Percentiles rank a stretch among this genome's conserved stretches.
Evolutionary conservation across 306 rosid species (phyloP).

Genomic region (Mimosa pudica): DNA sequence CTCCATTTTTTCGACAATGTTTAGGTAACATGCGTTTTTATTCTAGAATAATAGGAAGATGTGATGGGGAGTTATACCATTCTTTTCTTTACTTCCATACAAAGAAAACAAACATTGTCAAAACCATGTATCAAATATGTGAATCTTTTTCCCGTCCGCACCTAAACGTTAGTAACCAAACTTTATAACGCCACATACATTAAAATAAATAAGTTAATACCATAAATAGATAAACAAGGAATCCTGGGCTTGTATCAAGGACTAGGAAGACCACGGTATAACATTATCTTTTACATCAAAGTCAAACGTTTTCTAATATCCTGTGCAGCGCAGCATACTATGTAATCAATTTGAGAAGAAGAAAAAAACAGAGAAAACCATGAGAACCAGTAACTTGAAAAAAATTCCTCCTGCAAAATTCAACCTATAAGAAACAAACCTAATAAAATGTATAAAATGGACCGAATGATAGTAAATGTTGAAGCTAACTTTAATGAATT

Average conservation of each 20-base stretch:
- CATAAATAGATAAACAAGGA: neutral
- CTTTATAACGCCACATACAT: neutral
- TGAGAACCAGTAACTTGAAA: neutral
- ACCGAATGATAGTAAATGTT: neutral
- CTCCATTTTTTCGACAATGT: neutral
- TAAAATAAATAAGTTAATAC: conserved; percentile 6
- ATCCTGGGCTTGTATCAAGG: neutral
- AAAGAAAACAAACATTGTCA: neutral
- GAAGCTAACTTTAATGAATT: neutral
- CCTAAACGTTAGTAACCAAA: neutral
- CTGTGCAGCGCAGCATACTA: neutral
- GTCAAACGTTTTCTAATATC: conserved; percentile 6
- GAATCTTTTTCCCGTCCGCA: neutral
- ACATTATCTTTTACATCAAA: conserved; percentile 8
- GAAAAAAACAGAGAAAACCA: neutral
- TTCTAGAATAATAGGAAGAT: neutral
- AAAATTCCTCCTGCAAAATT: neutral
- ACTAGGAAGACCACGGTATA: conserved; percentile 16
- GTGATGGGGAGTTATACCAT: neutral
- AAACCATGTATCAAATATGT: neutral
- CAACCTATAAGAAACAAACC: neutral
- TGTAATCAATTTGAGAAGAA: conserved; percentile 4
- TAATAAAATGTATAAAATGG: neutral
- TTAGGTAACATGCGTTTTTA: neutral
- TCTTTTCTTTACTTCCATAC: neutral